phyloP scores from a whole-genome alignment of 129 eudicot genomes.

The Lactuca sativa region DNA sequence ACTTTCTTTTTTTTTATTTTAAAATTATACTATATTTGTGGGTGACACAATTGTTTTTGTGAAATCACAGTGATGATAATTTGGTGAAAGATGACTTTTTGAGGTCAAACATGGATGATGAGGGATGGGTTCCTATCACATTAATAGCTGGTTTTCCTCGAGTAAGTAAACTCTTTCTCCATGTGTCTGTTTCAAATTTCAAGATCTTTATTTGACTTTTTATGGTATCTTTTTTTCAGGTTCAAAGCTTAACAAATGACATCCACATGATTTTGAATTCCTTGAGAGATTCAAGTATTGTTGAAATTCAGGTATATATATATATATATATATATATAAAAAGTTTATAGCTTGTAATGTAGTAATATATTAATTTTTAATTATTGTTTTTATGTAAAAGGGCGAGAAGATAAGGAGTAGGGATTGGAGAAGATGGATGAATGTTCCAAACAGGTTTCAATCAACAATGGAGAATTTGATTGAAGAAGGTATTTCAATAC shows the following conservation, averaged over 20 bases:
- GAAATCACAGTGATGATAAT: conserved; percentile 59
- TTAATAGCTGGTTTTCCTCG: conserved; percentile 69
- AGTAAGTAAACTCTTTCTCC: conserved; percentile 44
- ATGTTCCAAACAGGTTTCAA: conserved; percentile 5
- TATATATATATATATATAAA: conserved; percentile 8
- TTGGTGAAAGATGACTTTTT: conserved; percentile 61
- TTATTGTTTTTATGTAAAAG: conserved; percentile 21
- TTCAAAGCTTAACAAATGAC: conserved; percentile 45
- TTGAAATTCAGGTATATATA: conserved; percentile 63
- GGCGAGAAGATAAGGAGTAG: conserved; percentile 61
- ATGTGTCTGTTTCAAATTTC: background rate
- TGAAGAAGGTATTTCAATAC: conserved; percentile 35
- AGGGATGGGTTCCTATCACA: conserved; percentile 76
- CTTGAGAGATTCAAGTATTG: conserved; percentile 42
- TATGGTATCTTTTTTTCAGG: conserved; percentile 45
- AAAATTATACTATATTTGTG: background rate
- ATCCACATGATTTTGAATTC: conserved; percentile 44
- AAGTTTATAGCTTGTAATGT: background rate
- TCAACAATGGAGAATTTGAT: conserved; percentile 17
- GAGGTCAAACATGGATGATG: conserved; percentile 70
- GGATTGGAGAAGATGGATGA: conserved; percentile 65
- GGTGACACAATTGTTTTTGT: conserved; percentile 20
- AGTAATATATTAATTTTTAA: background rate
- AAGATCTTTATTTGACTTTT: background rate
- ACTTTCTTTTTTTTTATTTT: background rate